Base-by-base conservation (phyloP, 345 rosid species). In the Gossypium thurberi region DNA sequence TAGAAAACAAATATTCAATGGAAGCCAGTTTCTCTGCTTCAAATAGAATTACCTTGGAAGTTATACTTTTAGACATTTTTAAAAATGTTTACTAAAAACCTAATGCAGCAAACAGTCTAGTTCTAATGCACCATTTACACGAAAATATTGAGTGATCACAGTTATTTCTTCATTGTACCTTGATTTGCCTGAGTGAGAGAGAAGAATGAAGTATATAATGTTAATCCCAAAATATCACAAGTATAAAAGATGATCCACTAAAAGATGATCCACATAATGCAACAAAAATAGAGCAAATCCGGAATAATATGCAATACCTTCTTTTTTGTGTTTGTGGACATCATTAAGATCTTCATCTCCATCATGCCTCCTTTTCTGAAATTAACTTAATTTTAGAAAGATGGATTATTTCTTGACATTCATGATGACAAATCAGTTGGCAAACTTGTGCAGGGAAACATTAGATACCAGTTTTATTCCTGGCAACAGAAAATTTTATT, bases 301-400 rank as follows among this genome's bases (percentile, higher is more conserved):
- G 2, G 37, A 42, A 18, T 62, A 13, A 42, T 65, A 67, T 60
- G 21, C 72, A 72, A 82, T 87, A 94, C 97, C 98, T 92, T 89
- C 87, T 90, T 82, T 92, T 83, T 90, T 92, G 89, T 86, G 97
- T 82, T 85, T 85, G 68, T 88, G 96, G 75, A 83, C 79, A 59
- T 92, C 98, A 79, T 82, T 94, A 13, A 89, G 79, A 85, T 94
- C 93, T 83, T 94, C 98, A 42, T 90, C 97, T 58, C 98, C 98
- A 57, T 84, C 95, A 57, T 89, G 99, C 85, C 89, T 92, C 85
- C 99, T 85, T 88, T 89, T 95, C 98, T 95, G 91, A 80, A 82
- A 77, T 6, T 11, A 18, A 21, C 48, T 63, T 46, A 26, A 69
- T 26, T 2, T 6, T 20, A 28, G 8, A 7, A n/a, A 8, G 20